Evolutionary conservation across 2,329 filamentous ascomycete species (phyloP).

Genomic region (Trichoderma atroviride): DNA sequence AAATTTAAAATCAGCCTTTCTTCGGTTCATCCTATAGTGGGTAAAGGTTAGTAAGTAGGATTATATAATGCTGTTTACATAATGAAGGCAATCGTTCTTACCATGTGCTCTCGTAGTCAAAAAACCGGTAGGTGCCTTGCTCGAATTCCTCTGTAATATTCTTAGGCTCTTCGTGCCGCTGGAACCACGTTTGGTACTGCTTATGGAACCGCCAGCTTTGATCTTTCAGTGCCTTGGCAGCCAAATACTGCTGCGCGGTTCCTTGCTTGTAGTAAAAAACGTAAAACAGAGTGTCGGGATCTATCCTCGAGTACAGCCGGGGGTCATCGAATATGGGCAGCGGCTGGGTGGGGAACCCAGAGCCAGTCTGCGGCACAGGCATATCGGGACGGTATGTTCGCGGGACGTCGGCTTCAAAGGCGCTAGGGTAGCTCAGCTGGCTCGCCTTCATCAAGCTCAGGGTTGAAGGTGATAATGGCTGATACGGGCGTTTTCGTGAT

Average conservation of each 20-base stretch:
- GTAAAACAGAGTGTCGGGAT: slow-evolving; percentile 96
- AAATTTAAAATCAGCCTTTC: slow-evolving; percentile 98
- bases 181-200: slow-evolving; percentile 99
- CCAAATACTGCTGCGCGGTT: slow-evolving; percentile 91
- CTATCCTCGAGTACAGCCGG: slow-evolving; percentile 82
- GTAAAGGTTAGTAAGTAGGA: background rate
- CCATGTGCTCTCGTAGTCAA: slow-evolving; percentile 99
- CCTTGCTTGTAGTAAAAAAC: slow-evolving; percentile 99
- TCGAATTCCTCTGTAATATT: slow-evolving; percentile 98
- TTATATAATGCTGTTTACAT: background rate
- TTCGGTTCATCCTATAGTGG: slow-evolving; percentile 89
- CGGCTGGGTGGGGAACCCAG: slow-evolving; percentile 92
- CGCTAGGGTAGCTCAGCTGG: slow-evolving; percentile 72
- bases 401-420: slow-evolving; percentile 78
- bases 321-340: slow-evolving; percentile 90
- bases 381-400: slow-evolving; percentile 82
- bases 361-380: slow-evolving; percentile 71
- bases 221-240: slow-evolving; percentile 94
- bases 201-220: slow-evolving; percentile 99
- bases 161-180: slow-evolving; percentile 97
- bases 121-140: slow-evolving; percentile 98
- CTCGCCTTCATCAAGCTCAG: slow-evolving; percentile 76
- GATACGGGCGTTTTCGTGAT: slow-evolving; percentile 69
- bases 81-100: slow-evolving; percentile 48
- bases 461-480: slow-evolving; percentile 65